These are phyloP conservation scores for Paraphoma chrysanthemicola DNA, from an alignment of 2,329 filamentous ascomycete genomes.

Conservation along the genomic window DNA sequence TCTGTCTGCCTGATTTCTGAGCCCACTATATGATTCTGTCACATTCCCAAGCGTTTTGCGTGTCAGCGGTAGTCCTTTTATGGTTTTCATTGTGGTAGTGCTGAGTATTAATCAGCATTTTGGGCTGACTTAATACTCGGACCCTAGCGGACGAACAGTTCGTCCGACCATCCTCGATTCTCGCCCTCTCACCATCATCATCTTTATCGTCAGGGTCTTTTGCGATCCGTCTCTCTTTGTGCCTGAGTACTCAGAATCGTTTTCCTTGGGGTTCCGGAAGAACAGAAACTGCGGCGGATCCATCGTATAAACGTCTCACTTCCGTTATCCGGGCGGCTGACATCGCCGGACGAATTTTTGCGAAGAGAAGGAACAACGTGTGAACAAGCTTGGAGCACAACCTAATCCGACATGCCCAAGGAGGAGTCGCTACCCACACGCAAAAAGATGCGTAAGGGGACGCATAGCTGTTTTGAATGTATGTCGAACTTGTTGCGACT, in stretches of 20 bases:
- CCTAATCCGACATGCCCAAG: constrained; percentile 44
- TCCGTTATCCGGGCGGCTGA: constrained; percentile 1
- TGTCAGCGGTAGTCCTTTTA: constrained; percentile 14
- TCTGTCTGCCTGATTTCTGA: constrained; percentile 17
- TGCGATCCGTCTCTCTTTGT: constrained; percentile 11
- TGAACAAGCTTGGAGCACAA: constrained; percentile 6
- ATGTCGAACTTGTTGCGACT: constrained; percentile 29
- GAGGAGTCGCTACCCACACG: constrained; percentile 41
- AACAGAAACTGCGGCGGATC: background rate
- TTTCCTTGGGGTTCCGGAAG: background rate
- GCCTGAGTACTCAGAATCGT: background rate
- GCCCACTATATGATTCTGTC: constrained; percentile 13
- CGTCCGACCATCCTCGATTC: constrained; percentile 14
- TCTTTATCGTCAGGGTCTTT: constrained; percentile 1
- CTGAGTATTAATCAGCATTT: constrained; percentile 15
- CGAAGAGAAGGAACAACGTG: background rate
- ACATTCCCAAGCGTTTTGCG: background rate
- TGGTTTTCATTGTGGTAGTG: background rate
- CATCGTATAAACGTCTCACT: constrained; percentile 7
- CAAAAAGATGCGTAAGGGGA: constrained; percentile 54
- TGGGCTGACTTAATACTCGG: constrained; percentile 19
- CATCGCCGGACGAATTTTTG: constrained; percentile 27
- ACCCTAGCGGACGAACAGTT: constrained; percentile 14
- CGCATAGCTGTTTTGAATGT: constrained; percentile 55
- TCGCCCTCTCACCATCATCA: constrained; percentile 2